Base-by-base conservation (phyloP, 2,329 filamentous ascomycete species). In the Beauveria brongniartii region DNA sequence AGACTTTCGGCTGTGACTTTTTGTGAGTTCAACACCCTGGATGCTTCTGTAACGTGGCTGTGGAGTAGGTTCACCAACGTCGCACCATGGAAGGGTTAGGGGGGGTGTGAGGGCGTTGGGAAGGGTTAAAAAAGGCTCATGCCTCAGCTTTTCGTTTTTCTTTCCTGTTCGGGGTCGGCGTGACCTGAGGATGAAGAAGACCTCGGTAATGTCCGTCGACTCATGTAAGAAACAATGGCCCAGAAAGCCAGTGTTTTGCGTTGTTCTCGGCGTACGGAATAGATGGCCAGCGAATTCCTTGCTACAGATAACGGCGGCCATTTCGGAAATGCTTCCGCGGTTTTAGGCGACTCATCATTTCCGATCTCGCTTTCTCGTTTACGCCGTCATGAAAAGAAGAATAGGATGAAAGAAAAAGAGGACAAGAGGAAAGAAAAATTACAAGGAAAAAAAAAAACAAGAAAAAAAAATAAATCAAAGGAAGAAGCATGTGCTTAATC, bases 51-150 rank as follows among this genome's bases (percentile, higher is more conserved):
- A 58, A 58, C 55, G 24, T 43, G 55, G 34, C 46, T 58, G 46
- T 58, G 55, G 55, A 26, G 30, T 50, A 16, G 55, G 46, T 20
- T 58, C 55, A 58, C 44, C 55, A 58, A 34, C 46, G 55, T 58
- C 55, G 55, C 55, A 58, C 55, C 55, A 58, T 58, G 3, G 10
- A 5, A 7, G 20, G 18, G n/a, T 26, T 22, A 22, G 47, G 30
- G 22, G 41, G 12, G 54, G 30, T 18, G 41, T 37, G 34, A 18
- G 41, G 10, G 30, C 30, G 30, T 34, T 12, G 30, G 28, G 10
- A 12, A 12, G 12, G 30, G 30, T 10, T 12, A 34, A 34, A 30
- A 34, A 34, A 10, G 30, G 10, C n/a, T 52, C 28, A 37, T 14
- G 28, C 28, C 41, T 30, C 41, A 34, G 30, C 28, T 26, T 26